Evolutionary conservation across 495 filamentous ascomycete species (phyloP), one percentile per base, ranked within the genome.

Genomic region (Hypomontagnella submonticulosa): DNA sequence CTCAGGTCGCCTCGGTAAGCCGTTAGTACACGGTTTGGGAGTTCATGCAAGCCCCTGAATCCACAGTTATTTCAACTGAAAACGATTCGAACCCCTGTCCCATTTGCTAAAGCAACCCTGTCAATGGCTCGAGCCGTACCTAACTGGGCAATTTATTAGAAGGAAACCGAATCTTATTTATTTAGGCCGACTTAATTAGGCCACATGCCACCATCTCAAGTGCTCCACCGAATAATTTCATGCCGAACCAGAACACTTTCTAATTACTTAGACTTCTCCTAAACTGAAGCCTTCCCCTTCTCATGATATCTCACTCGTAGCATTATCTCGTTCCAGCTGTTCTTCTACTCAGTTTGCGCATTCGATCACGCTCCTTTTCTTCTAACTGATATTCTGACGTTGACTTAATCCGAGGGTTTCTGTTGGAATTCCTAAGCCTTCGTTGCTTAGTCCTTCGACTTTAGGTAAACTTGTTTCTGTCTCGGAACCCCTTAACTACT

Each of bases 1-100:
- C 57, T 57, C 47, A 62, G 57, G 57, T 60, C 66, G 54, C 65
- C 64, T 58, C 65, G 59, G 65, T 63, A 68, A 47, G 60, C 54
- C 41, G 66, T 60, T 69, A 69, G 60, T n/a, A 59, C 38, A 53
- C 60, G 60, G 60, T 60, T 68, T 38, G 34, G 33, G 55, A 38
- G 49, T 63, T 69, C 59, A 69, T 69, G 66, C 66, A 55, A 60
- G 50, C 66, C 66, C 66, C 66, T 69, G 66, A 48, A 41, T 33
- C 59, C 66, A 63, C 50, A 27, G 2, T 44, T 69, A 51, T 41
- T 56, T 23, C 49, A 49, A 57, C 48, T 41, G 59, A 36, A 61
- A 50, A 58, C 63, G 52, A 42, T 57, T 33, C 13, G 18, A 19
- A 38, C 48, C n/a, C 37, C 30, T 16, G 5, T 8, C n/a, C n/a